Evolutionary conservation across 1,284 basidiomycete species (phyloP).

Genomic region (Cutaneotrichosporon spelunceum): DNA sequence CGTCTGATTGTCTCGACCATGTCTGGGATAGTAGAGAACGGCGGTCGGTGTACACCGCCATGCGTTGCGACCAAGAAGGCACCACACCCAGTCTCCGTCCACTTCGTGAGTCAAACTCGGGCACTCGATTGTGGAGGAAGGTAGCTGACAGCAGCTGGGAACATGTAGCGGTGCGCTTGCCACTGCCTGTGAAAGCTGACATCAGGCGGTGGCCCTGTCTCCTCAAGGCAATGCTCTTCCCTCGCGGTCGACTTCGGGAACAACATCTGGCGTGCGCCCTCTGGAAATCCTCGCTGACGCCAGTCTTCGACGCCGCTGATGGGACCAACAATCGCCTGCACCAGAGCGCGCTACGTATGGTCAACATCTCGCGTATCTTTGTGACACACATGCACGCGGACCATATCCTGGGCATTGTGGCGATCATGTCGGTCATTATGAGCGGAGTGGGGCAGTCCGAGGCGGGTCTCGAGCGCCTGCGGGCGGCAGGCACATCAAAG

Average conservation of each 20-base stretch:
- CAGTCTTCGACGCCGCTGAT: constrained; percentile 85
- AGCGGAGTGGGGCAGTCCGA: constrained; percentile 51
- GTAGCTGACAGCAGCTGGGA: constrained; percentile 40
- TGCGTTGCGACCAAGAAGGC: constrained; percentile 11
- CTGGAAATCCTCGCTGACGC: constrained; percentile 6
- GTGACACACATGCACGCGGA: constrained; percentile 89
- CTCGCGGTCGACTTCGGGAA: constrained; percentile 51
- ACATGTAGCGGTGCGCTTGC: constrained; percentile 46
- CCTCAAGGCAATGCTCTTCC: constrained; percentile 49
- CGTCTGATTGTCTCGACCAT: background rate
- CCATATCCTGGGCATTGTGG: constrained; percentile 74
- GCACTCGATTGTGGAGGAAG: background rate
- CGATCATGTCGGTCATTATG: constrained; percentile 67
- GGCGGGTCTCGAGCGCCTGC: constrained; percentile 33
- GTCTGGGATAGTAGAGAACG: constrained; percentile 1
- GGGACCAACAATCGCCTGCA: constrained; percentile 75
- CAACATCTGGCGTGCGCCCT: constrained; percentile 48
- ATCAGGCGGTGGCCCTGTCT: constrained; percentile 49
- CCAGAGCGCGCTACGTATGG: constrained; percentile 62
- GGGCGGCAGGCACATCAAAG: constrained; percentile 36
- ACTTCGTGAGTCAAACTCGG: constrained; percentile 36
- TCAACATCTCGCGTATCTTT: constrained; percentile 69
- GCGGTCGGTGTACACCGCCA: constrained; percentile 2
- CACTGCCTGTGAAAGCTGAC: constrained; percentile 1
- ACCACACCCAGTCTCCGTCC: constrained; percentile 35